phyloP scores from a whole-genome alignment of 345 rosid genomes.

The Pelargonium nanum region DNA sequence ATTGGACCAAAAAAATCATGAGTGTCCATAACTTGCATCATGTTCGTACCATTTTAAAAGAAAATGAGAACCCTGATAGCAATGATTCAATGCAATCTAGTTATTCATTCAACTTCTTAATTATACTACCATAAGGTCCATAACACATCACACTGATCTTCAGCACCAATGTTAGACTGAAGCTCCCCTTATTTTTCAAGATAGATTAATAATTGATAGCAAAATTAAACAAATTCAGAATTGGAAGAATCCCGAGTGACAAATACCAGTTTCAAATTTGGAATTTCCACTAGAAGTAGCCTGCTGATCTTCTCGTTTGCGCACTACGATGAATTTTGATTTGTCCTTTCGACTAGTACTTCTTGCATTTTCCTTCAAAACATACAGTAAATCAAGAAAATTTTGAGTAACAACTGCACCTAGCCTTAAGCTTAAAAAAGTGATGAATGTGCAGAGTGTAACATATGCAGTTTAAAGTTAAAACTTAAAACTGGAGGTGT shows the following conservation, averaged over 20 bases:
- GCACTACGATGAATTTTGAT: conserved; percentile 15
- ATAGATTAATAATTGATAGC: not conserved
- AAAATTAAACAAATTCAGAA: not conserved
- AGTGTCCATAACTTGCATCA: not conserved
- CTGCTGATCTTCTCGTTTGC: conserved; percentile 28
- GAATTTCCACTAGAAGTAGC: conserved; percentile 23
- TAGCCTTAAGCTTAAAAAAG: no score
- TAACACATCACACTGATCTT: not conserved
- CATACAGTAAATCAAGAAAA: conserved; percentile 31
- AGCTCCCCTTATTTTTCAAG: not conserved
- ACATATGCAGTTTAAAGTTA: no score
- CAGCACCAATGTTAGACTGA: not conserved
- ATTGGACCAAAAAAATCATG: no score
- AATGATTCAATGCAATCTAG: not conserved
- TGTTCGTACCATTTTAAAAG: not conserved
- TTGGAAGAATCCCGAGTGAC: not conserved
- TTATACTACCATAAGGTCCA: not conserved
- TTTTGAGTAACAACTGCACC: no score
- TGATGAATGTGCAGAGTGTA: no score
- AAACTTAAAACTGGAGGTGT: no score
- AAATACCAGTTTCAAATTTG: conserved; percentile 25
- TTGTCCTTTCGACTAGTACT: conserved; percentile 22
- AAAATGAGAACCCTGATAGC: not conserved
- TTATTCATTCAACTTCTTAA: not conserved
- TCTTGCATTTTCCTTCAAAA: conserved; percentile 30